phyloP scores from a whole-genome alignment of 805 yeast genomes.

The Kodamaea sagamina region DNA sequence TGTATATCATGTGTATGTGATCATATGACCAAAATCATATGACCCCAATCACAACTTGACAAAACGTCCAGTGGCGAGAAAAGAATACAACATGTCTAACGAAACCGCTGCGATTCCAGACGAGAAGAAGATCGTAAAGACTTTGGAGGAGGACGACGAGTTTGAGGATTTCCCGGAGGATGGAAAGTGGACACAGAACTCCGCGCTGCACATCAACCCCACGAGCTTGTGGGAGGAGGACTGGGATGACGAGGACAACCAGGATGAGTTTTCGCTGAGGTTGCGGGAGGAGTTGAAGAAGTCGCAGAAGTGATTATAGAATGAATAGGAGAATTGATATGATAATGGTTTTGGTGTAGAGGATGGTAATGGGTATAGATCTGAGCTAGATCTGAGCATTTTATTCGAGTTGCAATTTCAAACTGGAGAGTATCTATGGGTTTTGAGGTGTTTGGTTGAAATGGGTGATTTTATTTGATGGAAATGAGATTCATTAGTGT shows the following conservation, averaged over 20 bases:
- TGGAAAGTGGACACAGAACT: constrained; percentile 64
- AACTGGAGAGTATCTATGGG: too few relatives aligned
- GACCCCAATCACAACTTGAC: too few relatives aligned
- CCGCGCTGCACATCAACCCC: constrained; percentile 51
- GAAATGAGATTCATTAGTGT: too few relatives aligned
- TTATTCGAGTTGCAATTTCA: too few relatives aligned
- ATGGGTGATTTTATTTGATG: too few relatives aligned
- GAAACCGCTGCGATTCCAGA: constrained; percentile 15
- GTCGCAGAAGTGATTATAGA: constrained; percentile 11
- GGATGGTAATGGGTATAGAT: too few relatives aligned
- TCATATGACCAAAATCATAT: background rate
- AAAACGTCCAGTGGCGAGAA: background rate
- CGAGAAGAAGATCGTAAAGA: constrained; percentile 53
- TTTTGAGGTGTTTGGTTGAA: too few relatives aligned
- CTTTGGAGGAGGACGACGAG: constrained; percentile 94
- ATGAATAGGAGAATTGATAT: background rate
- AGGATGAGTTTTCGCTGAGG: constrained; percentile 80
- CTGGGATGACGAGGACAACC: constrained; percentile 96
- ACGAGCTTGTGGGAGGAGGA: constrained; percentile 90
- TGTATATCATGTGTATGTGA: background rate
- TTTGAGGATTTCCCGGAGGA: constrained; percentile 96
- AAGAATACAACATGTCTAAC: background rate
- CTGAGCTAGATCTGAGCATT: too few relatives aligned
- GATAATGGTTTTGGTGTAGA: too few relatives aligned
- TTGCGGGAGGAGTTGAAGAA: constrained; percentile 52